phyloP scores from a whole-genome alignment of 176 grass and related monocot genomes.

The Triticum urartu region DNA sequence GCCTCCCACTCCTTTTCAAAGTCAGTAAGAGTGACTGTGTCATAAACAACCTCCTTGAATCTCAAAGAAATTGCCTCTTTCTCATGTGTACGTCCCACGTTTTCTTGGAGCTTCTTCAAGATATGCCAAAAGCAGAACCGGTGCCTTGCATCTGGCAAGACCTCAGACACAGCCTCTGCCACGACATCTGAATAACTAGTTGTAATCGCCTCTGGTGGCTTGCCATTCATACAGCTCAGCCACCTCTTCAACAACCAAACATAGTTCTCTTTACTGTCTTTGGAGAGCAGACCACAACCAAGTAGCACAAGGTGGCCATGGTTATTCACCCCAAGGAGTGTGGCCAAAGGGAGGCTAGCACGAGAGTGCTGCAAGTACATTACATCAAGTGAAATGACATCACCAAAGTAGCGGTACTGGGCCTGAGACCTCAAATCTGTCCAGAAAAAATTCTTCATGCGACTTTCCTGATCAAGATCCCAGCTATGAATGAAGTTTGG shows the following conservation, averaged over 20 bases:
- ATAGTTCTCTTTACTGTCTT: slow-evolving; percentile 64
- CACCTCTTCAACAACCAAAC: slow-evolving; percentile 77
- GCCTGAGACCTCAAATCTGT: slow-evolving; percentile 70
- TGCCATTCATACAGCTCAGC: slow-evolving; percentile 73
- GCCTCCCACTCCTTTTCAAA: slow-evolving; percentile 79
- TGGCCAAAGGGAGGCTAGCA: slow-evolving; percentile 48
- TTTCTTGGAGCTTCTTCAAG: slow-evolving; percentile 76
- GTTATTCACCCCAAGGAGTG: slow-evolving; percentile 79
- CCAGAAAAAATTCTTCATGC: slow-evolving; percentile 74
- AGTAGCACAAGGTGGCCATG: slow-evolving; percentile 83
- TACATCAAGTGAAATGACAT: slow-evolving; percentile 66
- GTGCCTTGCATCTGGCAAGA: slow-evolving; percentile 61
- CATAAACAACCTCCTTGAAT: slow-evolving; percentile 85
- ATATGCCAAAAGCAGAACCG: slow-evolving; percentile 87
- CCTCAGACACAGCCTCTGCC: slow-evolving; percentile 51
- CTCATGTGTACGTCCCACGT: slow-evolving; percentile 56
- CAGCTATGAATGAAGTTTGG: slow-evolving; percentile 76
- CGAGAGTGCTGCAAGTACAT: slow-evolving; percentile 61
- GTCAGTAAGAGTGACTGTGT: slow-evolving; percentile 66
- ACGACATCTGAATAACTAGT: slow-evolving; percentile 58
- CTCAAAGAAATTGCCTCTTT: slow-evolving; percentile 63
- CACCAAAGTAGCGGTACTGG: slow-evolving; percentile 61
- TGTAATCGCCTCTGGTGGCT: slow-evolving; percentile 70
- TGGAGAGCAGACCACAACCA: slow-evolving; percentile 62
- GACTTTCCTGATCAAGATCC: slow-evolving; percentile 75